Conservation (phyloP, 495 filamentous ascomycete species). For the Tuber melanosporum region DNA sequence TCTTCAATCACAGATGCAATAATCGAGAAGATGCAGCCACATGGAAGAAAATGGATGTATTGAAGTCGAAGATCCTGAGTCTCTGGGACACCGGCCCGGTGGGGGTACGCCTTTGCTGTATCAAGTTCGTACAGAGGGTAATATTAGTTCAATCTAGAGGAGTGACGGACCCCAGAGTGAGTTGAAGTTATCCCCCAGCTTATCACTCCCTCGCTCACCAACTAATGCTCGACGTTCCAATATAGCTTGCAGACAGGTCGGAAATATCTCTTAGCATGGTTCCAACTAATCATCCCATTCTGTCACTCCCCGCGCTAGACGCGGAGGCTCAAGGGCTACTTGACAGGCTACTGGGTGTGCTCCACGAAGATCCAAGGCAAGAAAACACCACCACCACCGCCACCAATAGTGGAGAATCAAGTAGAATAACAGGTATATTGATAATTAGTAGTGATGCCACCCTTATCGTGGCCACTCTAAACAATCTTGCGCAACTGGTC, state of each 20-base stretch:
- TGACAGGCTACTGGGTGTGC: slow-evolving; percentile 76
- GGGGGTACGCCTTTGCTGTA: slow-evolving; percentile 80
- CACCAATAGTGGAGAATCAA: slow-evolving; percentile 1
- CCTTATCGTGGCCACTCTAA: slow-evolving; percentile 86
- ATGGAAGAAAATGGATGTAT: slow-evolving; percentile 81
- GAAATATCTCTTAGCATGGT: slow-evolving; percentile 83
- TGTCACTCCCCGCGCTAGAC: slow-evolving; percentile 73
- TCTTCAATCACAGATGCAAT: slow-evolving; percentile 57
- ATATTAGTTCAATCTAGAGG: slow-evolving; percentile 87
- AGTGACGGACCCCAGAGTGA: slow-evolving; percentile 77
- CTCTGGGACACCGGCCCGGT: slow-evolving; percentile 77
- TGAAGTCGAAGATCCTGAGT: slow-evolving; percentile 79
- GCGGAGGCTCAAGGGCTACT: slow-evolving; percentile 84
- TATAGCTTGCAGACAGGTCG: slow-evolving; percentile 70
- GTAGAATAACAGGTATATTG: slow-evolving; percentile 22
- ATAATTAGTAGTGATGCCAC: slow-evolving; percentile 63
- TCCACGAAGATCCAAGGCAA: slow-evolving; percentile 80
- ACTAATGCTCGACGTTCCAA: slow-evolving; percentile 18
- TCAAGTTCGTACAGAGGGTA: slow-evolving; percentile 92
- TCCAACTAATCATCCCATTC: slow-evolving; percentile 68
- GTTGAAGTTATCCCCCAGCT: slow-evolving; percentile 36
- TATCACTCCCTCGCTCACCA: slow-evolving; percentile 38
- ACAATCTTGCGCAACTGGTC: slow-evolving; percentile 72
- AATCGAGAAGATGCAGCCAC: slow-evolving; percentile 68
- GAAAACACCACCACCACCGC: slow-evolving; percentile 27